Percentiles rank a stretch among this genome's conserved stretches.
Conservation (phyloP, 1,284 basidiomycete species). For the Ganoderma lingzhi region DNA sequence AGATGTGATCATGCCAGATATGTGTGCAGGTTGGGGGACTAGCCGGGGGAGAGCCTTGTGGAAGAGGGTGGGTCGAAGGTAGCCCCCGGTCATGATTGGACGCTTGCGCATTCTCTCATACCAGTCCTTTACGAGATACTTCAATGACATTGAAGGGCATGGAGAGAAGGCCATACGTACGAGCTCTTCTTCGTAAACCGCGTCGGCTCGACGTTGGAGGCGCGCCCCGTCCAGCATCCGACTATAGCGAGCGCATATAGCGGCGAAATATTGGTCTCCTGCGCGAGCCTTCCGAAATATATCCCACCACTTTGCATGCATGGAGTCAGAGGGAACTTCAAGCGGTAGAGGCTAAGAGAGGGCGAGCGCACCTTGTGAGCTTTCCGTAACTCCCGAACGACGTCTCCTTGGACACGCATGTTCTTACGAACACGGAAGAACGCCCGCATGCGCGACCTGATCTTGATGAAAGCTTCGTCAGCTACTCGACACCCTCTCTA, state of each 20-base stretch:
- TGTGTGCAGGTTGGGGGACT: slow-evolving; percentile 74
- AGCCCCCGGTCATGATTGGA: slow-evolving; percentile 74
- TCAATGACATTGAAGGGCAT: neutral
- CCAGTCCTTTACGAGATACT: slow-evolving; percentile 50
- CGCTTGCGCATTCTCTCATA: slow-evolving; percentile 57
- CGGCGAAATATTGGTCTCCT: slow-evolving; percentile 57
- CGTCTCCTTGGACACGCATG: slow-evolving; percentile 39
- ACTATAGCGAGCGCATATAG: slow-evolving; percentile 63
- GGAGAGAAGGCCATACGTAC: slow-evolving; percentile 46
- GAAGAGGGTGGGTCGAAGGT: slow-evolving; percentile 65
- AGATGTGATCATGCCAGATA: slow-evolving; percentile 73
- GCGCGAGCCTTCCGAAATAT: slow-evolving; percentile 58
- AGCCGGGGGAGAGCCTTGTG: slow-evolving; percentile 79
- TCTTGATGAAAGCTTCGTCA: slow-evolving; percentile 45
- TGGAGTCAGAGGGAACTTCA: neutral
- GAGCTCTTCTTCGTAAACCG: slow-evolving; percentile 56
- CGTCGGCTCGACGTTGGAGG: slow-evolving; percentile 56
- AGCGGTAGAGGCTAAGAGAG: slow-evolving; percentile 40
- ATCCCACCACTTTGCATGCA: slow-evolving; percentile 65
- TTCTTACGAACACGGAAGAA: slow-evolving; percentile 62
- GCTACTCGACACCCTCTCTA: neutral
- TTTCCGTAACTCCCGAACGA: slow-evolving; percentile 42
- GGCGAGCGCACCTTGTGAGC: slow-evolving; percentile 47
- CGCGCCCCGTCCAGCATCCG: slow-evolving; percentile 58
- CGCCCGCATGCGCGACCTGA: slow-evolving; percentile 61